Evolutionary conservation across 228 moss, liverwort and hornwort species (phyloP).

Genomic region (Sphagnum fallax): DNA sequence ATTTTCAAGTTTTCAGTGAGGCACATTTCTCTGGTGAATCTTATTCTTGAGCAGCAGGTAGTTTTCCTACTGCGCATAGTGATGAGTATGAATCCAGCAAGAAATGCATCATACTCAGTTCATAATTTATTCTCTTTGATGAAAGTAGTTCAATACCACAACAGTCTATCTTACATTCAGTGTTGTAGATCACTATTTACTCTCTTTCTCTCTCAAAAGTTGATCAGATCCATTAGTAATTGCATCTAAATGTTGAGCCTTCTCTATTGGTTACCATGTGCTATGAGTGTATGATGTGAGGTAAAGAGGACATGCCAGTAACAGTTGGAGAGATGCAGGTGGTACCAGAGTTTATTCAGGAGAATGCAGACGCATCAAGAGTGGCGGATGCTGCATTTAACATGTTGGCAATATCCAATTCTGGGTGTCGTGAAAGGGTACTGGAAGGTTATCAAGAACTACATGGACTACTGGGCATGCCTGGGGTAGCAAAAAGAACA

Average conservation of each 20-base stretch:
- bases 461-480: conserved; percentile 39
- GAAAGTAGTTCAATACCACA: too few species aligned
- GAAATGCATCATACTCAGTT: too few species aligned
- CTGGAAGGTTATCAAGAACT: conserved; percentile 37
- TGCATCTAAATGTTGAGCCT: too few species aligned
- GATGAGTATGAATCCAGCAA: too few species aligned
- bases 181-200: too few species aligned
- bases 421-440: conserved; percentile 11
- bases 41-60: conserved; percentile 68
- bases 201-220: too few species aligned
- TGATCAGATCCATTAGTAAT: too few species aligned
- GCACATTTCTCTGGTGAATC: conserved; percentile 73
- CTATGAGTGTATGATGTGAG: too few species aligned
- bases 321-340: conserved; percentile 25
- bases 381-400: conserved; percentile 55
- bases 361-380: conserved; percentile 42
- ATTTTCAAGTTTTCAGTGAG: conserved; percentile 58
- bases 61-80: neutral
- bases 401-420: conserved; percentile 29
- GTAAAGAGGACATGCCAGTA: too few species aligned
- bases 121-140: too few species aligned
- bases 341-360: conserved; percentile 84
- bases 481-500: conserved; percentile 38
- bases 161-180: too few species aligned
- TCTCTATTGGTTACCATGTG: too few species aligned